Evolutionary conservation across 73 alveolate genomes (phyloP).

Genomic region (Symbiodinium natans): DNA sequence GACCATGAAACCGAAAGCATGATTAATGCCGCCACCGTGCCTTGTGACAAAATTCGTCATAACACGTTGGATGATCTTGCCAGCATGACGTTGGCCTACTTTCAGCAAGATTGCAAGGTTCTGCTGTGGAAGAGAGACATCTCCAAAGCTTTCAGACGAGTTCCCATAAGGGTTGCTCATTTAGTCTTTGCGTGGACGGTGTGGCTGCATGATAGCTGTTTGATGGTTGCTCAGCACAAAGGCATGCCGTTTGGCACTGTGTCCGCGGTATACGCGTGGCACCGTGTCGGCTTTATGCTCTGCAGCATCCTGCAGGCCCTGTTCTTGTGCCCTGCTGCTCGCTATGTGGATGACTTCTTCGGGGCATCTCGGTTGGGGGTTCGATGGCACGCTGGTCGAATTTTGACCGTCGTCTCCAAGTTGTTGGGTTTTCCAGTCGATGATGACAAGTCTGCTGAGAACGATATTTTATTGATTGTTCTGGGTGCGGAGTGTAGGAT

Average conservation of each 20-base stretch:
- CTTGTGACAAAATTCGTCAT: constrained; percentile 11
- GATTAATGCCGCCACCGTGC: constrained; percentile 25
- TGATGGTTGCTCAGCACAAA: constrained; percentile 1
- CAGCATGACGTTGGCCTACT: not conserved
- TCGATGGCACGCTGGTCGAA: not conserved
- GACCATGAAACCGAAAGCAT: constrained; percentile 62
- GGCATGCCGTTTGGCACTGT: constrained; percentile 74
- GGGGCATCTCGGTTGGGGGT: constrained; percentile 30
- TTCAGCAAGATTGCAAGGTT: not conserved
- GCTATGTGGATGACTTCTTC: constrained; percentile 51
- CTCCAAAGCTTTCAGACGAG: constrained; percentile 26
- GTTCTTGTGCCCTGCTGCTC: constrained; percentile 3
- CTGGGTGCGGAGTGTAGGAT: constrained; percentile 5
- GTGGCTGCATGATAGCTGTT: not conserved
- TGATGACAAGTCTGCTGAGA: constrained; percentile 20
- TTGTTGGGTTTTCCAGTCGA: constrained; percentile 63
- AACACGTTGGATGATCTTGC: not conserved
- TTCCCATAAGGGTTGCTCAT: not conserved
- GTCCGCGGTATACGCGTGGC: constrained; percentile 55
- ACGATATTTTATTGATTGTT: not conserved
- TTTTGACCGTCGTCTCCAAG: not conserved
- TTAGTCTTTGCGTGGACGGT: constrained; percentile 22
- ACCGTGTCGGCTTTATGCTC: constrained; percentile 31
- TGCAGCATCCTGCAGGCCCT: not conserved
- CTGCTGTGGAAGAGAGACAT: constrained; percentile 29